Evolutionary conservation across 768 basidiomycete species (phyloP), one percentile per base, ranked within the genome.

Genomic region (Suillus alpinus): DNA sequence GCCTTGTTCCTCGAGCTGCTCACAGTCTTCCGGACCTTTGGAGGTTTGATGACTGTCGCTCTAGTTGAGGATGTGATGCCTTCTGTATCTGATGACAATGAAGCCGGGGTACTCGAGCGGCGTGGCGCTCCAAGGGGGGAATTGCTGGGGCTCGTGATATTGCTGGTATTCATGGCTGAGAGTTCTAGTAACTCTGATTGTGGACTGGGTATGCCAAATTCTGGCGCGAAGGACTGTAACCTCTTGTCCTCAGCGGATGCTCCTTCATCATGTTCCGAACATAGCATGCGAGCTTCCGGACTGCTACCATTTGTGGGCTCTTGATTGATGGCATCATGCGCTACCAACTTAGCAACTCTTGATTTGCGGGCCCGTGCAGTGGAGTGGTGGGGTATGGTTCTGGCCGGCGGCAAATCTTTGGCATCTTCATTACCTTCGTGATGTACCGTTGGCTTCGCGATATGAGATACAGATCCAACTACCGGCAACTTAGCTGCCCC

Each of bases 91-190:
- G 41, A 52, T 26, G 47, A 23, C 41, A 53, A 40, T 37, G 56
- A 41, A 18, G 4, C 57, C 16, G 29, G 20, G 1, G 16, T 53
- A 26, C 29, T 43, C 40, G 59, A 52, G 26, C 18, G 40, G 57
- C 50, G 34, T 14, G 40, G 26, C 37, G 23, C 23, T 36, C 36
- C 36, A 36, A 41, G 53, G 1, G 58, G 56, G 2, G 58, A 60
- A 52, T 56, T 53, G 6, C 44, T 58, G 12, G 65, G 71, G 44
- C 67, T 69, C n/a, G 71, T 69, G 18, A 71, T 60, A 39, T 59
- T 63, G 59, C 66, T 66, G 50, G 47, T 31, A 49, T 64, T 61
- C 14, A 44, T 39, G 23, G 34, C 29, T 20, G 37, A 40, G 37
- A 3, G 14, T 12, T 55, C 37, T 34, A 18, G 37, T 6, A 18